Evolutionary conservation across 169 alveolate species (phyloP), one percentile per base, ranked within the genome.

Genomic region (Eimeria falciformis): DNA sequence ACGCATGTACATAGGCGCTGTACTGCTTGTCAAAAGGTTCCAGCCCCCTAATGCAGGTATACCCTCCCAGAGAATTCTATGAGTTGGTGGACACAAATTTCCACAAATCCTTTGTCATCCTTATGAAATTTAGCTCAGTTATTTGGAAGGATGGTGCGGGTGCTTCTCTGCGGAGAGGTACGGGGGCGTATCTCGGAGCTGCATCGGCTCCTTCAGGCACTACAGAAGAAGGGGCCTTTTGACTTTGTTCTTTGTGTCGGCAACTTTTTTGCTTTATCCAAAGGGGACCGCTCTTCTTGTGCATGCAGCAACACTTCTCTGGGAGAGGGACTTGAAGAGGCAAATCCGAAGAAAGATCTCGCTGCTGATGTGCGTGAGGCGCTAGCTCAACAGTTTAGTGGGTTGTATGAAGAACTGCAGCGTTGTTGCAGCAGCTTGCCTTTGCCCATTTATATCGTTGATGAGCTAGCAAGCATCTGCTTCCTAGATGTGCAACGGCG

Each of bases 221-320:
- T 77, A 25, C 86, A 77, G 86, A 68, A 87, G 29, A 66, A 66
- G 66, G 93, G 93, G 25, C 93, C 93, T 18, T 87, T 87, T 37
- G 93, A 87, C 50, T 69, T 66, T 18, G 84, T 55, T 12, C 6
- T 87, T 0, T 87, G 93, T 56, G 18, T 29, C 25, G 93, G 93
- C 18, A 25, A 73, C 56, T 87, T 87, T 65, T 75, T 83, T 77
- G 86, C 69, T 2, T 6, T 17, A 7, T 33, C 86, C 29, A 23
- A 47, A 5, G 86, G 45, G 18, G 11, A 6, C 7, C 27, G 68
- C 23, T 9, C 21, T 0, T 9, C 69, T 33, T 23, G 47, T 27
- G 86, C 23, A 77, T 47, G 69, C 69, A 47, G 68, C 47, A 46
- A 33, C 86, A 7, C 69, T 23, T 45, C 69, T 12, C 18, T 68